These are phyloP conservation scores for Skeletonema marinoi DNA, from an alignment of 108 stramenopile genomes.

Conservation along the genomic window DNA sequence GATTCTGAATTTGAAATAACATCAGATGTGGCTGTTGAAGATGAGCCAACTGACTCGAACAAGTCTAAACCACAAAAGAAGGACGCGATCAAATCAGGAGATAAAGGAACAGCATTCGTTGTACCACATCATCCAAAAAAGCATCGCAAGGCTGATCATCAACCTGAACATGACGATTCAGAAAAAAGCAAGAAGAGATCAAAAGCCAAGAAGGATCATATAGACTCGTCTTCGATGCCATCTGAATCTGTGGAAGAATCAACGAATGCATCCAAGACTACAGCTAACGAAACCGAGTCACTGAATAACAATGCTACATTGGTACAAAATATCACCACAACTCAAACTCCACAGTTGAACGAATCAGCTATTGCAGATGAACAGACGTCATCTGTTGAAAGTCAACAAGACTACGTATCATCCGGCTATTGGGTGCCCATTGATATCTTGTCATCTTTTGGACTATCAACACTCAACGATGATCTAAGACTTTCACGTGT, in stretches of 20 bases:
- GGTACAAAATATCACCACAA: not conserved
- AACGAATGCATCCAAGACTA: not conserved
- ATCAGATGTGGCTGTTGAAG: constrained; percentile 1
- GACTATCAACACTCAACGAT: constrained; percentile 35
- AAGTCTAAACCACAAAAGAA: not conserved
- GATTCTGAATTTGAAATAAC: not conserved
- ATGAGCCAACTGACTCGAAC: not conserved
- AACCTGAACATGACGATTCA: constrained; percentile 1
- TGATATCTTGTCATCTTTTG: constrained; percentile 52
- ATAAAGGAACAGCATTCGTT: constrained; percentile 6
- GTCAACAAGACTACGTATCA: not conserved
- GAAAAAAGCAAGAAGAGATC: constrained; percentile 3
- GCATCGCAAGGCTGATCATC: not conserved
- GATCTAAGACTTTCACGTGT: constrained; percentile 54
- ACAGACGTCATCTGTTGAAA: not conserved
- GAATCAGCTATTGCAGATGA: not conserved
- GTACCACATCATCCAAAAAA: not conserved
- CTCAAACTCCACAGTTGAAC: not conserved
- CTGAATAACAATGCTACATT: not conserved
- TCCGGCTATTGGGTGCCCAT: constrained; percentile 43
- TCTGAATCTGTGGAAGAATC: not conserved
- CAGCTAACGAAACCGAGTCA: not conserved
- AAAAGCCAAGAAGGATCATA: constrained; percentile 4
- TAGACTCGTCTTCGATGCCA: not conserved
- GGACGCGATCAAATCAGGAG: not conserved